These are phyloP conservation scores for Ceratocystis alfenasii DNA, from an alignment of 2,329 filamentous ascomycete species.

Conservation along the genomic window DNA sequence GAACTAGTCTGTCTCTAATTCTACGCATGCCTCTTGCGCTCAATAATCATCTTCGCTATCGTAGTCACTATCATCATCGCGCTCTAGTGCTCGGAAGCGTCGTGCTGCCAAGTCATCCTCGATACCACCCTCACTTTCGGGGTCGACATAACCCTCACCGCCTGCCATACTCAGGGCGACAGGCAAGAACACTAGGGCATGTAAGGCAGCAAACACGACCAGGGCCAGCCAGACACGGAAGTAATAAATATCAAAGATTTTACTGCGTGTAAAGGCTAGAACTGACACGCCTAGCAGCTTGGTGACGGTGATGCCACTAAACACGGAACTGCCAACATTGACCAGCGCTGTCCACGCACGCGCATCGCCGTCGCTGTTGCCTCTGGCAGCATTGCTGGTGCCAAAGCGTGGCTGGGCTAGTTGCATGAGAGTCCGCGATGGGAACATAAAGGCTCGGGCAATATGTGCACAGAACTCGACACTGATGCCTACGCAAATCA, in stretches of 20 bases:
- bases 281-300: constrained; percentile 88
- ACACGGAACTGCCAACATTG: constrained; percentile 88
- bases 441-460: constrained; percentile 91
- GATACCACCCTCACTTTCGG: constrained; percentile 74
- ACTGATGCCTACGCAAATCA: constrained; percentile 92
- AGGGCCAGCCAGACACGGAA: constrained; percentile 93
- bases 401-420: constrained; percentile 23
- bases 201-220: constrained; percentile 75
- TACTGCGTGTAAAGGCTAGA: constrained; percentile 85
- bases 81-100: constrained; percentile 35
- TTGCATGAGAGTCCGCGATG: constrained; percentile 69
- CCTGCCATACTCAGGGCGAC: constrained; percentile 78
- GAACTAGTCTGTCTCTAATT: neutral
- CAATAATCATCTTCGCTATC: constrained; percentile 7
- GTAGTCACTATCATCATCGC: constrained; percentile 17
- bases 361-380: constrained; percentile 58
- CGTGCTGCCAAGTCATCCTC: constrained; percentile 78
- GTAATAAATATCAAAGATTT: constrained; percentile 99
- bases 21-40: neutral
- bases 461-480: constrained; percentile 98
- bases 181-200: constrained; percentile 83
- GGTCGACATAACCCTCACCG: constrained; percentile 77
- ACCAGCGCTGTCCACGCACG: constrained; percentile 86
- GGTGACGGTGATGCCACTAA: constrained; percentile 91
- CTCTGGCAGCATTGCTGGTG: constrained; percentile 55